Percentiles rank a stretch among this genome's conserved stretches.
phyloP scores from a whole-genome alignment of 352 stramenopile genomes.

The Pythium plurisporium region DNA sequence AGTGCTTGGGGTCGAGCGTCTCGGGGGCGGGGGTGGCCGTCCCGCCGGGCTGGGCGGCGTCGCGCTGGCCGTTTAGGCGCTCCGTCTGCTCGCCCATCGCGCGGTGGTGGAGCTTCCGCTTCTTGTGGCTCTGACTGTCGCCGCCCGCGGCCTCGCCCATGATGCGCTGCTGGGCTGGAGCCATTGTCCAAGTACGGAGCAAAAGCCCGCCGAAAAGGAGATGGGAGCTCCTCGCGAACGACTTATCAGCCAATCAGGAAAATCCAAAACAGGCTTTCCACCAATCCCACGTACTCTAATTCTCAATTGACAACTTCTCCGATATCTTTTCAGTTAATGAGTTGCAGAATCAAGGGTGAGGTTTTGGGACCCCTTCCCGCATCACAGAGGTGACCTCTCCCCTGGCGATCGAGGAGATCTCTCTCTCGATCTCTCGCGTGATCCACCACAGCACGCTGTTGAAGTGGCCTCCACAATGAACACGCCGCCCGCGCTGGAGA shows the following conservation, averaged over 20 bases:
- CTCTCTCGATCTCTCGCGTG: no score
- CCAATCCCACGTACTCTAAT: not conserved
- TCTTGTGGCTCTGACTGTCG: slow-evolving; percentile 31
- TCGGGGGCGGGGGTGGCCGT: not conserved
- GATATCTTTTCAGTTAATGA: not conserved
- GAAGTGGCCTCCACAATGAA: slow-evolving; percentile 1
- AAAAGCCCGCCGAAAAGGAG: slow-evolving; percentile 15
- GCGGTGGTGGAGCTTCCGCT: slow-evolving; percentile 19
- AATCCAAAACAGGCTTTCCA: not conserved
- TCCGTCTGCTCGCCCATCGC: slow-evolving; percentile 25
- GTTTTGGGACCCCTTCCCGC: no score
- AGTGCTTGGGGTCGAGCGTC: slow-evolving; percentile 14
- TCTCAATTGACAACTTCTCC: not conserved
- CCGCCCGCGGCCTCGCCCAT: slow-evolving; percentile 13
- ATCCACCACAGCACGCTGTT: not conserved
- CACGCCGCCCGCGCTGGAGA: not conserved
- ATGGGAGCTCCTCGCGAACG: slow-evolving; percentile 8
- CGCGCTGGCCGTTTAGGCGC: not conserved
- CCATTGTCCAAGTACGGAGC: slow-evolving; percentile 7
- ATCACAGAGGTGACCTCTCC: no score
- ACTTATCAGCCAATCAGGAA: not conserved
- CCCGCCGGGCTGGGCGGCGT: not conserved
- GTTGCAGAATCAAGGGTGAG: not conserved
- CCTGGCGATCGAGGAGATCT: no score
- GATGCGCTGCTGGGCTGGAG: slow-evolving; percentile 15